Base-by-base conservation (phyloP, 2,329 filamentous ascomycete species). In the Fusarium penzigii region DNA sequence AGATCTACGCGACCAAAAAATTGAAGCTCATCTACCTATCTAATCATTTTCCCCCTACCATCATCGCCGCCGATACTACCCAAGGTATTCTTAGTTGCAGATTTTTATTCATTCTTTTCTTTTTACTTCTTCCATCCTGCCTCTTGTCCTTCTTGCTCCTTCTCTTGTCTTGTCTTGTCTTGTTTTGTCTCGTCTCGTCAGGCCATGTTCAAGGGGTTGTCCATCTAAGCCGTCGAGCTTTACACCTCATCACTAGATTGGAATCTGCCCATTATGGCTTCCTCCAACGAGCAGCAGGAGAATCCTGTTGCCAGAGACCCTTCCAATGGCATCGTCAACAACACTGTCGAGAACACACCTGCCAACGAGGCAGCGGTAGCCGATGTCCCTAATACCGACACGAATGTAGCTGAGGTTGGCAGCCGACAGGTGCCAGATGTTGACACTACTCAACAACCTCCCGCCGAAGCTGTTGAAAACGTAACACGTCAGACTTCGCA, bases 221-320 rank as follows among this genome's bases (percentile, higher is more conserved):
- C 20, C 9, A 25, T 32, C 16, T 39, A 34, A 44, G 34, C 34
- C 13, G 25, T 16, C 10, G 25, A 34, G 39, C 32, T 38, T 49
- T 42, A 43, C 47, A 17, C 45, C 42, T 36, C 42, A 29, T 58
- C 45, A 45, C 29, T 41, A 42, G 44, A 39, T 48, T 17, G 42
- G 40, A 39, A 36, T 38, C 41, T 39, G 38, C 17, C 32, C 40
- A 44, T 49, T 29, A 64, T 65, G 62, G 42, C 48, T 47, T 48
- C 43, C 38, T 17, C 46, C 9, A 17, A 32, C 4, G 46, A 54
- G 42, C 50, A 43, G 46, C 51, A 53, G 17, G 38, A 17, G 5
- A 46, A 53, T 44, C 41, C 41, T 45, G 20, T 16, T 13, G 25
- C 25, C 16, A 49, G 39, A 20, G 34, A 32, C 25, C 2, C 17